Base-by-base conservation (phyloP, 1,139 yeast species). In the Suhomyces atakaporum region DNA sequence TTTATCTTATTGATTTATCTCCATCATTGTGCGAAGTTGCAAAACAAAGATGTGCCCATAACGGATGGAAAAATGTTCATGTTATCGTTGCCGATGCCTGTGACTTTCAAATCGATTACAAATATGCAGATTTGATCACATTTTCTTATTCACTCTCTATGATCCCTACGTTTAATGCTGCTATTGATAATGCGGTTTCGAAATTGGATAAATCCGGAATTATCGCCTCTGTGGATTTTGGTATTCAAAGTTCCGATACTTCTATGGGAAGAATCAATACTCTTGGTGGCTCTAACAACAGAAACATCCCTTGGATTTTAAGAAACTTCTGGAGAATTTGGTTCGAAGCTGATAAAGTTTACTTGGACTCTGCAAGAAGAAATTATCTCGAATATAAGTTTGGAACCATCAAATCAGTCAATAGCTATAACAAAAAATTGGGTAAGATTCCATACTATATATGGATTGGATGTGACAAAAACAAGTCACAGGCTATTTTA, bases 321-420 rank as follows among this genome's bases (percentile, higher is more conserved):
- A 70, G 95, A 56, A 83, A 86, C 29, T 85, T 85, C 56, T 85
- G 95, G 95, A 74, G 89, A 55, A 68, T 82, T 37, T 85, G 95
- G 95, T 85, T 85, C 60, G 95, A 85, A 60, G 83, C 84, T 38
- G 95, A 85, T 59, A 76, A 82, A 46, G 95, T 85, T 3, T 83
- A 79, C 51, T 71, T 85, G 49, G 95, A 85, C 54, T 81, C 89
- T 25, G 74, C 89, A 5, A 78, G 95, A 63, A 77, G 95, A 63
- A 88, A 83, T 54, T 85, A 84, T 60, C 72, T 85, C 53, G 95
- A 85, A 59, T 84, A 85, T 62, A 75, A 77, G 50, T 84, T 84
- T 52, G 94, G 94, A 29, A 85, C 94, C 16, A 63, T 85, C 53
- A 85, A 85, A 63, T 78, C 89, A 2, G 61, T 84, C 50, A 85